A percentile compares a stretch with the other conserved stretches of the same genome.
Conservation (phyloP, 2,329 filamentous ascomycete species). For the Aspergillus novofumigatus region DNA sequence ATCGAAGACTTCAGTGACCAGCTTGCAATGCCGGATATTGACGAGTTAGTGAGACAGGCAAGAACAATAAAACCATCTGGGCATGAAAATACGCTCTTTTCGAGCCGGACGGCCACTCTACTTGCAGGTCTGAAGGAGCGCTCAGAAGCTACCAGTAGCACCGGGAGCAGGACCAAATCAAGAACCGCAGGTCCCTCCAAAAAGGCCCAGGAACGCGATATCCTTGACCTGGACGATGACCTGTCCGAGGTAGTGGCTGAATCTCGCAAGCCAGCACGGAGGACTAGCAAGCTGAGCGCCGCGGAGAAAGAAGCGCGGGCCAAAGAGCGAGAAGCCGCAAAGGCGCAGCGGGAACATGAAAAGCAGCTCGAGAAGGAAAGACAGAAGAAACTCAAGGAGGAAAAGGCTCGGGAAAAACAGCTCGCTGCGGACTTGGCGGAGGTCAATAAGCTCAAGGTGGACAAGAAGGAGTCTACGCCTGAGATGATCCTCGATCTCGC, state of each 20-base stretch:
- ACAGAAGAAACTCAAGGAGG: constrained; percentile 46
- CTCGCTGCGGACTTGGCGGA: constrained; percentile 63
- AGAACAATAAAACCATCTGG: constrained; percentile 13
- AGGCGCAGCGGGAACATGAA: constrained; percentile 50
- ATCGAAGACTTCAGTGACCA: constrained; percentile 35
- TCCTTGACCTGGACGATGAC: constrained; percentile 7
- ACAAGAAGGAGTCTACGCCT: constrained; percentile 67
- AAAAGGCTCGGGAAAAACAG: constrained; percentile 61
- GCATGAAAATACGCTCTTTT: constrained; percentile 23
- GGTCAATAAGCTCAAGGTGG: constrained; percentile 67
- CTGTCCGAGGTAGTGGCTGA: constrained; percentile 42
- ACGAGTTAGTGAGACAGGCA: constrained; percentile 22
- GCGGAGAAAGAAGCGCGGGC: constrained; percentile 45
- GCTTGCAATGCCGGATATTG: constrained; percentile 20
- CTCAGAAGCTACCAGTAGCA: constrained; percentile 2
- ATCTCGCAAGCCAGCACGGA: constrained; percentile 38
- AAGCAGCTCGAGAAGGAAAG: constrained; percentile 54
- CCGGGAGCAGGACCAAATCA: constrained; percentile 1
- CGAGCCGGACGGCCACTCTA: constrained; percentile 38
- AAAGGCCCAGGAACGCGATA: constrained; percentile 4
- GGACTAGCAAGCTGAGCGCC: constrained; percentile 27
- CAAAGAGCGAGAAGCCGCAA: constrained; percentile 48
- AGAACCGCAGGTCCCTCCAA: constrained; percentile 2
- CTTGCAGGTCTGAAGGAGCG: constrained; percentile 30
- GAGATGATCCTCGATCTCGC: constrained; percentile 78